phyloP scores from a whole-genome alignment of 352 stramenopile species.

The Phytophthora macrochlamydospora region DNA sequence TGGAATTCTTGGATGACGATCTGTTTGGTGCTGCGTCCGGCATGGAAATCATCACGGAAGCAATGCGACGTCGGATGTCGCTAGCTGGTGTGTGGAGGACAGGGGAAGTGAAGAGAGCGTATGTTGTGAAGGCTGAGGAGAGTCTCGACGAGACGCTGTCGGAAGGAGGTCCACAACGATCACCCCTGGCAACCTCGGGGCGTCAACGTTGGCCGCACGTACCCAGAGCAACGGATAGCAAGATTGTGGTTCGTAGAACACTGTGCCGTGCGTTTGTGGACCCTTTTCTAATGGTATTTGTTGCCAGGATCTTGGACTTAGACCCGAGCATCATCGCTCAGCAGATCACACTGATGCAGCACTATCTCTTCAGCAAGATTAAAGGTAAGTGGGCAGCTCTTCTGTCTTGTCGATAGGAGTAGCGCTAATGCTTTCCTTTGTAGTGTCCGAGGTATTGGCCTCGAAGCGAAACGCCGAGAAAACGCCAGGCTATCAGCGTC shows the following conservation, averaged over 20 bases:
- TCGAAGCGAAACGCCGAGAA: constrained; percentile 78
- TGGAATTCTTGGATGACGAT: constrained; percentile 81
- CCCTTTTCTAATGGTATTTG: constrained; percentile 7
- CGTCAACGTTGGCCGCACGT: constrained; percentile 40
- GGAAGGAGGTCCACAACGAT: constrained; percentile 44
- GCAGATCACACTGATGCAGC: constrained; percentile 87
- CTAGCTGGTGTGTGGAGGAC: constrained; percentile 76
- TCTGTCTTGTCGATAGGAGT: not conserved
- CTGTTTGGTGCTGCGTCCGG: constrained; percentile 65
- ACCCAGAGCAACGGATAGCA: constrained; percentile 33
- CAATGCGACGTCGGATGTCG: constrained; percentile 73
- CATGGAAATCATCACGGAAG: constrained; percentile 81
- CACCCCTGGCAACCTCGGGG: constrained; percentile 62
- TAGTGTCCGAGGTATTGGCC: constrained; percentile 81
- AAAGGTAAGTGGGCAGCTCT: constrained; percentile 49
- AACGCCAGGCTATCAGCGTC: constrained; percentile 82
- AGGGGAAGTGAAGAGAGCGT: constrained; percentile 61
- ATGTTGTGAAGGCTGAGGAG: constrained; percentile 61
- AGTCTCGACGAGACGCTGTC: constrained; percentile 25
- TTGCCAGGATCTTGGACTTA: constrained; percentile 71
- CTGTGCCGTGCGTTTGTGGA: not conserved
- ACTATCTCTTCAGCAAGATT: constrained; percentile 90
- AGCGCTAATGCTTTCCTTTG: not conserved
- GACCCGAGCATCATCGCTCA: constrained; percentile 80
- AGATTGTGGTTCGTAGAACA: constrained; percentile 60